Base-by-base conservation (phyloP, 2,329 filamentous ascomycete species). In the Monosporascus sp. region DNA sequence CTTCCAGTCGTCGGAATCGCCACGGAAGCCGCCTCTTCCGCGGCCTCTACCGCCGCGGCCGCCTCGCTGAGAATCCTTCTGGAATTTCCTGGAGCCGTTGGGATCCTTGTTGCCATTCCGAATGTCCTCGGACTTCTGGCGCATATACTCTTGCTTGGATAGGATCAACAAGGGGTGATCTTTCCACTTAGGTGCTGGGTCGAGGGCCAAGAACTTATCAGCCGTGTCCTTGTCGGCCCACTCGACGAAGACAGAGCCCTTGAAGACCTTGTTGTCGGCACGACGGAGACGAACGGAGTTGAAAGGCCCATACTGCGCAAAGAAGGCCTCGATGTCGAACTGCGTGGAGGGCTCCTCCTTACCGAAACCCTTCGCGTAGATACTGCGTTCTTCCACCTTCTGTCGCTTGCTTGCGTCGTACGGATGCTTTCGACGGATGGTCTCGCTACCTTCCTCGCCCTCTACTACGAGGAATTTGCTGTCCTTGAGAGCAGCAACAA, bases 321-420 rank as follows among this genome's bases (percentile, higher is more conserved):
- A 96, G 78, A 96, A 97, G 56, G 85, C 85, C 76, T 99, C 94
- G 53, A 99, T 87, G 59, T 97, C 91, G 70, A 96, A 91, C 72
- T 97, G 94, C 27, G 91, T 93, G 56, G 84, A 86, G 11, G 87
- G 79, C n/a, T 81, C 79, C 73, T 96, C 92, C 45, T 88, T 82
- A 45, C 91, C 91, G 65, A 99, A 99, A 49, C 92, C 93, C 79
- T 97, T 99, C 63, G 83, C 91, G 71, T 99, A 99, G 67, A 96
- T 82, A 64, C 86, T 93, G 54, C 86, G 80, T 55, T 82, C 79
- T 71, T 92, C 86, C 53, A 82, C 78, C 72, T 85, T 82, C 69
- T 85, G 82, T 60, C 81, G 73, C 58, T 82, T 80, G 55, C 78
- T 69, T 51, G 82, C 79, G 65, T 82, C 79, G 65, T 79, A 86